Evolutionary conservation across 176 grass and related monocot species (phyloP), one percentile per base, ranked within the genome.

Genomic region (Oryza australiensis): DNA sequence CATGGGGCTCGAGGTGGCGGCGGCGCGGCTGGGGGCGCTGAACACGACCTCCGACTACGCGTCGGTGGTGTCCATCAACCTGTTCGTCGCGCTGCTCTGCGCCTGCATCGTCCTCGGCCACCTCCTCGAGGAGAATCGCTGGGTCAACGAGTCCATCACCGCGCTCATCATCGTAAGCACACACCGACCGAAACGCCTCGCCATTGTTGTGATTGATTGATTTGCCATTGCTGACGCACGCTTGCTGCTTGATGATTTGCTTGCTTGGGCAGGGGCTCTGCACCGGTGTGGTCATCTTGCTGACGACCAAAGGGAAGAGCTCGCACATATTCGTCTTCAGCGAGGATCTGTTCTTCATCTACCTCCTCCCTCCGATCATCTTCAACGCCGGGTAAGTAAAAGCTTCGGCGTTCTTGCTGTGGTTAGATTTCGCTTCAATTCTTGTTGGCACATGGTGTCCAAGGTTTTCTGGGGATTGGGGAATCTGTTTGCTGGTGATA

Each of bases 301-400:
- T 93, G 38, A 90, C 90, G 15, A 94, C 97, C 12, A 73, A 94
- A 67, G 93, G 97, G 73, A 99, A 89, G 83, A 99, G 90, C 89
- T 99, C 97, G 13, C 97, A 92, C 79, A 78, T 99, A 70, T 88
- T 99, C 43, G 93, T 99, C 49, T 99, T 99, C 87, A 99, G 97
- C 65, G 97, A 96, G 83, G 97, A 99, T 64, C 88, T 99, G 79
- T 99, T 99, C 89, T 99, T 99, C 74, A 99, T 99, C 26, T 99
- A 99, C 88, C 92, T 99, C 67, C 93, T 99, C 0, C 97, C 97
- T 1, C 97, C 97, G 12, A 99, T 99, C 76, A 99, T 99, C 87
- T 99, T 99, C 83, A 99, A 99, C 80, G 97, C 97, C 11, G 97
- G 96, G 96, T 99, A 78, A 82, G 77, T 69, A 60, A 3, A 59